A percentile compares a stretch with the other conserved stretches of the same genome.
Evolutionary conservation across 768 basidiomycete species (phyloP).

Genomic region (Pisolithus microcarpus): DNA sequence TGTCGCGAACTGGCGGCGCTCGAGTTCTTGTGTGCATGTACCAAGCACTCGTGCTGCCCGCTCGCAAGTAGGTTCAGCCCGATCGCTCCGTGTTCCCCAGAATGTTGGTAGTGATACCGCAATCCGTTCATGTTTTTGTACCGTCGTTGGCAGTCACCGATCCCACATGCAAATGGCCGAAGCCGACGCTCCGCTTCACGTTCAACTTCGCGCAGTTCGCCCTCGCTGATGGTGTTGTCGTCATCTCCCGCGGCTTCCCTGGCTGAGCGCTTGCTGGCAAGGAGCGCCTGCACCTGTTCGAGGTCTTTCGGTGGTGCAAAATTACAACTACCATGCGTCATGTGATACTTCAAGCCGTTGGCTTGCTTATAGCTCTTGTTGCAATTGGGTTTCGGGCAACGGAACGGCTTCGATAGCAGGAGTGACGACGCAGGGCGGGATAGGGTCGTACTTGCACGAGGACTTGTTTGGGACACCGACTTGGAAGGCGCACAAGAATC

Average conservation of each 20-base stretch:
- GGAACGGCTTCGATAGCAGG: constrained; percentile 79
- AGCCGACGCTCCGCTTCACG: constrained; percentile 78
- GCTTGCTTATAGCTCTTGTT: constrained; percentile 96
- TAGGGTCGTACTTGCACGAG: constrained; percentile 39
- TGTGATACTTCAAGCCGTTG: constrained; percentile 91
- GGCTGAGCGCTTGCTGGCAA: constrained; percentile 41
- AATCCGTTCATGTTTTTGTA: constrained; percentile 99
- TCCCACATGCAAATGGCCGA: constrained; percentile 83
- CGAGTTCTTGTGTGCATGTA: constrained; percentile 25
- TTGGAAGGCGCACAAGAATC: constrained; percentile 19
- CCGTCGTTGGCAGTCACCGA: constrained; percentile 77
- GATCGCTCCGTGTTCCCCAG: constrained; percentile 88
- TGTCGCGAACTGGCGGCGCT: constrained; percentile 26
- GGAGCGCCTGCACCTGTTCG: constrained; percentile 65
- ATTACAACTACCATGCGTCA: constrained; percentile 89
- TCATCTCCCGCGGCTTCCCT: constrained; percentile 38
- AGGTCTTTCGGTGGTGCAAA: constrained; percentile 86
- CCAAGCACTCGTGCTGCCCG: constrained; percentile 56
- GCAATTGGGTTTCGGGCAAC: constrained; percentile 91
- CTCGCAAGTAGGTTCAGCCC: constrained; percentile 79
- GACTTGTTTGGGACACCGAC: constrained; percentile 15
- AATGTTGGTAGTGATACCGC: constrained; percentile 94
- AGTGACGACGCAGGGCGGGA: constrained; percentile 50
- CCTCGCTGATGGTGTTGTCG: constrained; percentile 43
- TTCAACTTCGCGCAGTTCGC: constrained; percentile 65